Evolutionary conservation across 2,329 filamentous ascomycete species (phyloP).

Genomic region (Verticillium dahliae): DNA sequence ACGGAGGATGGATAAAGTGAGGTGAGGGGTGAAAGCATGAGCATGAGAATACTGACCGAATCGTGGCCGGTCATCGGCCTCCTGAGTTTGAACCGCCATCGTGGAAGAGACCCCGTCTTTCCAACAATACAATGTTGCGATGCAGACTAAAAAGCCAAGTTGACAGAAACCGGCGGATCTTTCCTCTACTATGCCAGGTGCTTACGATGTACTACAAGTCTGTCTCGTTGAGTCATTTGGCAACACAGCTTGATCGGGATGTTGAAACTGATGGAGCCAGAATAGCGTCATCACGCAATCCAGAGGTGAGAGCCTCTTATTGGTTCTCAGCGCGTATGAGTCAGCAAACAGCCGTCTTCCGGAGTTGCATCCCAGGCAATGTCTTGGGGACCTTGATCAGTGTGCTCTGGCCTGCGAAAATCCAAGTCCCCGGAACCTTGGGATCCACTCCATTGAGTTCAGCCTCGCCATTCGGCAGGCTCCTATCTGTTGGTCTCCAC

Average conservation of each 20-base stretch:
- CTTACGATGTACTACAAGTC: neutral
- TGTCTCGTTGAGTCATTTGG: constrained; percentile 1
- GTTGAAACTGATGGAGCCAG: neutral
- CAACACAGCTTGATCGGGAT: neutral
- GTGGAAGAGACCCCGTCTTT: constrained; percentile 3
- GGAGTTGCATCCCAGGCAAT: neutral
- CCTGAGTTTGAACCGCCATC: constrained; percentile 16
- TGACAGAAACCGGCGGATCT: neutral
- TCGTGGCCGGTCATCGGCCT: constrained; percentile 15
- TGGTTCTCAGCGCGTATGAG: neutral
- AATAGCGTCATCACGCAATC: constrained; percentile 1
- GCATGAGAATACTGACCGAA: constrained; percentile 23
- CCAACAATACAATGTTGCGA: neutral
- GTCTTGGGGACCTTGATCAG: neutral
- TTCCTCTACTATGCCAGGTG: neutral
- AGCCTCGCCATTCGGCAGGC: constrained; percentile 1
- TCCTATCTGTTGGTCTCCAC: neutral
- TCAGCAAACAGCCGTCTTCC: neutral
- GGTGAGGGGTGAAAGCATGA: neutral
- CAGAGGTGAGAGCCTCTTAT: neutral
- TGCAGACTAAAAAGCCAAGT: neutral
- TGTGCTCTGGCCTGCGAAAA: neutral
- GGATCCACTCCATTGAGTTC: neutral
- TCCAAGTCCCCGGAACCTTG: neutral
- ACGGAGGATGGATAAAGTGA: neutral